Evolutionary conservation across 352 stramenopile species (phyloP).

Genomic region (Globisporangium parvum): DNA sequence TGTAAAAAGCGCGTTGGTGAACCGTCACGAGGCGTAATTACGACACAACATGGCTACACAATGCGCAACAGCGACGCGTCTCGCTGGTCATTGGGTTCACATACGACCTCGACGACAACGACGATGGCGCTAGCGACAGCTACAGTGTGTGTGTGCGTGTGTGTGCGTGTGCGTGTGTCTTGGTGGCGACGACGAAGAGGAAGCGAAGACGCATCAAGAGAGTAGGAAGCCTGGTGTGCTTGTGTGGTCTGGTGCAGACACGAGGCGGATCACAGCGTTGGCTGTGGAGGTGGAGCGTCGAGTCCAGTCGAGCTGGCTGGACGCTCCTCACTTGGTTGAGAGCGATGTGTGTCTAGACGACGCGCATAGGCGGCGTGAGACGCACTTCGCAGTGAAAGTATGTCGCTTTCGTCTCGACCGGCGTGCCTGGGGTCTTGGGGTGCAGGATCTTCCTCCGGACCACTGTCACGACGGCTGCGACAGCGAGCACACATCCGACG

Average conservation of each 20-base stretch:
- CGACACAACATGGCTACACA: no score
- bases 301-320: background rate
- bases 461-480: slow-evolving; percentile 16
- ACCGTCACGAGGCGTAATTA: no score
- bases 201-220: background rate
- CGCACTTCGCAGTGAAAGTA: slow-evolving; percentile 34
- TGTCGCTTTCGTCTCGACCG: slow-evolving; percentile 21
- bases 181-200: background rate
- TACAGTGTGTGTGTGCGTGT: no score
- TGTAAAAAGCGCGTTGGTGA: no score
- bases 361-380: slow-evolving; percentile 21
- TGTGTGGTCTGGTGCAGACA: slow-evolving; percentile 1
- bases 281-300: slow-evolving; percentile 1
- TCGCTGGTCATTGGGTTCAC: no score
- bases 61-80: no score
- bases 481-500: slow-evolving; percentile 15
- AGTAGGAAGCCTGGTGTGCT: background rate
- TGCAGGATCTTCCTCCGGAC: slow-evolving; percentile 16
- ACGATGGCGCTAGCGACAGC: no score
- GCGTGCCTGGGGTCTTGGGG: slow-evolving; percentile 23
- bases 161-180: no score
- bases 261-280: slow-evolving; percentile 8
- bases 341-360: slow-evolving; percentile 3
- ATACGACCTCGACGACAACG: no score
- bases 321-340: background rate